Evolutionary conservation across 306 rosid genomes (phyloP).

Genomic region (Echinosophora koreensis): DNA sequence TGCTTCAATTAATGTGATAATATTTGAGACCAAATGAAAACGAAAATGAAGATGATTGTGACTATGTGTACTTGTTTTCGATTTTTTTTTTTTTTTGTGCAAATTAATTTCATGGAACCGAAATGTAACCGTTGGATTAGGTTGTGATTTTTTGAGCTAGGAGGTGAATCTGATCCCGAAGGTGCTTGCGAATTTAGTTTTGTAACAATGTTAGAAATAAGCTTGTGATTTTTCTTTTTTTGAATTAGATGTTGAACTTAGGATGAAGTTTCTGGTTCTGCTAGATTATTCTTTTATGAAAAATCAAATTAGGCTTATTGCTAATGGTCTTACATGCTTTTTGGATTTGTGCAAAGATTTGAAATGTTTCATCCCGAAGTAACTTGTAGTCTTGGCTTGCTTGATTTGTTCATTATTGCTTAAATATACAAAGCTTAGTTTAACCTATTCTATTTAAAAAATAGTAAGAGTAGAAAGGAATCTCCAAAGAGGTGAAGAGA

Average conservation of each 20-base stretch:
- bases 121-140: slow-evolving; percentile 12
- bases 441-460: not conserved
- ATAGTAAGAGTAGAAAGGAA: slow-evolving; percentile 7
- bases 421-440: not conserved
- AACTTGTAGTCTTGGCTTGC: not conserved
- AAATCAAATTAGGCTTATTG: slow-evolving; percentile 6
- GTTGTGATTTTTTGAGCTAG: slow-evolving; percentile 14
- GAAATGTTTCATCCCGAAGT: slow-evolving; percentile 11
- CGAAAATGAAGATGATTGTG: not conserved
- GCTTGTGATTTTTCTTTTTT: not conserved
- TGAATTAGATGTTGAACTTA: slow-evolving; percentile 13
- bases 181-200: slow-evolving; percentile 33
- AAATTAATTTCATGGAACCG: not conserved
- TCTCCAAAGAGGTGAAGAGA: not conserved
- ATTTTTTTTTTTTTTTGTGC: not conserved
- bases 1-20: slow-evolving; percentile 25
- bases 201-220: slow-evolving; percentile 7
- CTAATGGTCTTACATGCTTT: not conserved
- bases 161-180: not conserved
- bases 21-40: not conserved
- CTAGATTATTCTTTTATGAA: slow-evolving; percentile 10
- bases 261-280: slow-evolving; percentile 26
- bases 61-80: not conserved
- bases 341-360: slow-evolving; percentile 13
- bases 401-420: slow-evolving; percentile 19